Evolutionary conservation across 805 yeast species (phyloP), one percentile per base, ranked within the genome.

Genomic region (Kregervanrija pseudodelftensis): DNA sequence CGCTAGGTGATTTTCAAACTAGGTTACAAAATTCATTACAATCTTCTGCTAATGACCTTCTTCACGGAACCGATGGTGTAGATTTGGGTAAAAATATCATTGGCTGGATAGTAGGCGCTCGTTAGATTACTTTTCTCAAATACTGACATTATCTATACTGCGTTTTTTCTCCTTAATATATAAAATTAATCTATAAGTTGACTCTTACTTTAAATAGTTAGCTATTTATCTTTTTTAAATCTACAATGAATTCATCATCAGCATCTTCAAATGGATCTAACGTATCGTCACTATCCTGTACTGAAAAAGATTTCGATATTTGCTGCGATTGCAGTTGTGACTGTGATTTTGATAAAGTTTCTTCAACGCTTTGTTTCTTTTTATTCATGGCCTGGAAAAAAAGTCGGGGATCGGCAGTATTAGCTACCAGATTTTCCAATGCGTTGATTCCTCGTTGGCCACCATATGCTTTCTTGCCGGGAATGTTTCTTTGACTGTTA

Each of bases 21-120:
- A 48, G 63, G 41, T 43, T 60, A 28, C 61, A 59, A 42, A 46
- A 59, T 34, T 61, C 65, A 1, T 38, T 61, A 9, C 52, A 58
- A 36, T 49, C 58, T 4, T 52, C 63, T n/a, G 61, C 60, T 8
- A 50, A 45, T 30, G 63, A 57, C 16, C 39, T 58, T 5, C 17
- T 56, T 13, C 44, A 46, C 13, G 49, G 42, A 30, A 45, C 49
- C 22, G 59, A 53, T 14, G 46, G 54, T 22, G 49, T 46, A 11
- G 65, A 59, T 14, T 43, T 63, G 14, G 66, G 67, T 8, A 58
- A 58, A 37, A 62, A 60, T 39, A 63, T 63, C 39, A 58, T 63
- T 42, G 67, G 67, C 1, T 61, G 65, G 63, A 62, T 62, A 22
- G 60, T 63, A 17, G 67, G 67, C 12, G 66, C 67, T 11, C 55